Percentiles rank a stretch among this genome's conserved stretches.
phyloP scores from a whole-genome alignment of 176 grass and related monocot genomes.

The Phoenix roebelenii region DNA sequence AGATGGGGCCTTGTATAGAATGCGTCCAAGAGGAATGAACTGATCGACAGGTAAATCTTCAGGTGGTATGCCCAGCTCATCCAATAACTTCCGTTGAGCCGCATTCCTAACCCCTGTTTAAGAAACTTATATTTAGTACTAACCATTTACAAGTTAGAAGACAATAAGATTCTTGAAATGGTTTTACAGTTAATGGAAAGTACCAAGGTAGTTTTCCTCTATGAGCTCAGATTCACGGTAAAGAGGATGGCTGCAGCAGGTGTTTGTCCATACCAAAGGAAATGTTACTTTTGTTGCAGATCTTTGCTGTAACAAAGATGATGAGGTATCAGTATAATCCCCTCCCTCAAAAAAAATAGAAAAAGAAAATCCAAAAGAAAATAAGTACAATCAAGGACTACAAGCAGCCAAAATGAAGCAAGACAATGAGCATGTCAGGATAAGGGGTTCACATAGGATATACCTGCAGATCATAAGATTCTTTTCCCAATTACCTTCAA shows the following conservation, averaged over 20 bases:
- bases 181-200: neutral
- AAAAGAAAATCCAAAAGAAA: too few species aligned
- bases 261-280: conserved; percentile 96
- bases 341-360: too few species aligned
- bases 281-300: conserved; percentile 91
- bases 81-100: conserved; percentile 82
- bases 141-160: neutral
- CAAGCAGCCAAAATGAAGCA: too few species aligned
- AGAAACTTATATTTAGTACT: neutral
- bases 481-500: too few species aligned
- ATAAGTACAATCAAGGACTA: too few species aligned
- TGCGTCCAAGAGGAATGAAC: conserved; percentile 74
- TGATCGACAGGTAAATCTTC: conserved; percentile 74
- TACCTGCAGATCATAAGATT: too few species aligned
- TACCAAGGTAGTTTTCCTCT: conserved; percentile 81
- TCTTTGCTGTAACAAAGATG: conserved; percentile 54
- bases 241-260: conserved; percentile 96
- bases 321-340: too few species aligned
- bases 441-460: too few species aligned
- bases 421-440: too few species aligned
- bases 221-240: conserved; percentile 93
- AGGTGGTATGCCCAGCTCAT: conserved; percentile 77
- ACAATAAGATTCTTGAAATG: neutral
- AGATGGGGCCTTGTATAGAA: conserved; percentile 92
- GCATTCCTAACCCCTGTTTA: conserved; percentile 80